Evolutionary conservation across 2,329 filamentous ascomycete species (phyloP).

Genomic region (Aureobasidium namibiae): DNA sequence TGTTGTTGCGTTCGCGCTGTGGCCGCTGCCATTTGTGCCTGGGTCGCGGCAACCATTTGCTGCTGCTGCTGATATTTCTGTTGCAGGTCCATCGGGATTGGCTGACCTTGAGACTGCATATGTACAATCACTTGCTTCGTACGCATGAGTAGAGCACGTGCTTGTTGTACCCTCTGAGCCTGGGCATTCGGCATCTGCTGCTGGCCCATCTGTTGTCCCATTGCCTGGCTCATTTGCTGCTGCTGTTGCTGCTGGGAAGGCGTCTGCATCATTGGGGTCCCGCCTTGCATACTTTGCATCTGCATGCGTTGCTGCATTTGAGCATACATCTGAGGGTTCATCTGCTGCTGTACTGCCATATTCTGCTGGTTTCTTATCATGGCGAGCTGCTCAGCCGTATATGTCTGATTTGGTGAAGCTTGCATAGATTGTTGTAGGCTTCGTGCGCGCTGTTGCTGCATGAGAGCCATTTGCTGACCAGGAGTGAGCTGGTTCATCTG

Average conservation of each 20-base stretch:
- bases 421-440: constrained; percentile 23
- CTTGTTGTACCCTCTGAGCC: neutral
- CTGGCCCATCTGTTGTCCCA: constrained; percentile 20
- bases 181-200: constrained; percentile 14
- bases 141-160: neutral
- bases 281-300: constrained; percentile 14
- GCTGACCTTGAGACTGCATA: constrained; percentile 14
- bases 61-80: constrained; percentile 22
- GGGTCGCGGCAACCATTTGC: constrained; percentile 19
- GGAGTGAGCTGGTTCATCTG: constrained; percentile 20
- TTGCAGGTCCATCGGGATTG: constrained; percentile 18
- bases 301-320: constrained; percentile 17
- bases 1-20: constrained; percentile 12
- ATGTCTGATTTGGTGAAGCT: constrained; percentile 18
- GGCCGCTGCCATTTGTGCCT: constrained; percentile 12
- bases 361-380: constrained; percentile 21
- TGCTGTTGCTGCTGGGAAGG: constrained; percentile 19
- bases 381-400: constrained; percentile 21
- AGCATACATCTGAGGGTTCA: constrained; percentile 17
- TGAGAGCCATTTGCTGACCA: constrained; percentile 19
- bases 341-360: constrained; percentile 16
- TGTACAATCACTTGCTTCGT: constrained; percentile 9
- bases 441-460: constrained; percentile 22
- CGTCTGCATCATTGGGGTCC: constrained; percentile 10
- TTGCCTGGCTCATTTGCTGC: constrained; percentile 18